These are phyloP conservation scores for Xylaria sp. DNA, from an alignment of 2,329 filamentous ascomycete genomes.

Conservation along the genomic window DNA sequence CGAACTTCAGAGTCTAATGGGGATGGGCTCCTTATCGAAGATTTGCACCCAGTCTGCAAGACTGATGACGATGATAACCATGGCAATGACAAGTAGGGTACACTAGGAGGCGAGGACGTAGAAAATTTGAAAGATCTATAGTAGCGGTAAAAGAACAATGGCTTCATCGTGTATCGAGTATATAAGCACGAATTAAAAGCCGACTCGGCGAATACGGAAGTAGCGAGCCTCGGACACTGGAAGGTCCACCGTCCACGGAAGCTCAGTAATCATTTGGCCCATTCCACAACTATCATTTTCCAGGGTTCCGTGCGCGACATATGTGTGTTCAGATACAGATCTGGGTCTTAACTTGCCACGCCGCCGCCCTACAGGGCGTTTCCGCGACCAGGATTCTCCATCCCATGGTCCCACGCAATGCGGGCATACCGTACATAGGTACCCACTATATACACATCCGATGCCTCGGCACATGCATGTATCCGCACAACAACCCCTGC, in stretches of 20 bases:
- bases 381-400: not conserved
- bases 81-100: not conserved
- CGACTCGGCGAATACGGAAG: not conserved
- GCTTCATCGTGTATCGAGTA: not conserved
- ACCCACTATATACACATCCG: not conserved
- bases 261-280: not conserved
- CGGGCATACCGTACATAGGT: not conserved
- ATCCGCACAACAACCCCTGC: not conserved
- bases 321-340: not conserved
- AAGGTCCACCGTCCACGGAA: no score
- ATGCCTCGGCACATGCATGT: not conserved
- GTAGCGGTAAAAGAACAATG: not conserved
- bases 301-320: not conserved
- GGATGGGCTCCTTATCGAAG: not conserved
- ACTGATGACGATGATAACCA: not conserved
- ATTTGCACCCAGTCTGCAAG: not conserved
- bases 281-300: not conserved
- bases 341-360: not conserved
- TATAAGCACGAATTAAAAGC: not conserved
- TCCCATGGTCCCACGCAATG: not conserved
- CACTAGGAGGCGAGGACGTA: not conserved
- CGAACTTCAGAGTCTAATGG: not conserved
- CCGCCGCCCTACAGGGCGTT: slow-evolving; percentile 8
- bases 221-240: no score
- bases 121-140: not conserved